Evolutionary conservation across 192 early-diverging fungal genomes (phyloP), one percentile per base, ranked within the genome.

Genomic region (Coemansia interrupta): DNA sequence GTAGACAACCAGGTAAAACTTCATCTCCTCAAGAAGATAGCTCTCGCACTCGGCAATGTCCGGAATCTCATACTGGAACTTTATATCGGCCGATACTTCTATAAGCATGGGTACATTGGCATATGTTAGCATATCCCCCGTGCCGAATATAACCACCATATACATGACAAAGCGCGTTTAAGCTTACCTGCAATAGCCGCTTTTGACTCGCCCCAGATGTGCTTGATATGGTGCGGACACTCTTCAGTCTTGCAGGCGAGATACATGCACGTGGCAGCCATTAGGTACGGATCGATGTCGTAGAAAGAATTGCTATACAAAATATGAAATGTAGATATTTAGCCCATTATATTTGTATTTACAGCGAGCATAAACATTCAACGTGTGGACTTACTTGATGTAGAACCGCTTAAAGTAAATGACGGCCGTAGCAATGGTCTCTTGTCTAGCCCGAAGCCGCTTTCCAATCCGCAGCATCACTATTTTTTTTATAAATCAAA

Each of bases 21-120:
- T 86, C 56, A 96, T 83, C 18, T 93, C 93, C 63, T 96, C 94
- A 29, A 96, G 39, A 26, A 96, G 60, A 56, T 94, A 92, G 69
- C 92, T 94, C 62, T 96, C 94, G 73, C 90, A 93, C 47, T 95
- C 94, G 23, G 94, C 92, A 43, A 96, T 83, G 57, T 89, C 86
- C 15, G 74, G 68, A 32, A 83, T 78, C 17, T 91, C 90, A 54
- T 91, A 94, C 6, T 58, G 58, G 38, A 81, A 81, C 18, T 61
- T 62, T 17, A 82, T 73, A 10, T 74, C 70, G 17, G 54, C 12
- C 22, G 72, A 71, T 17, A 60, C 36, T 11, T 65, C 72, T 68
- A 74, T 2, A 45, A 17, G 18, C 36, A 19, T n/a, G 19, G 17
- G n/a, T 19, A 1, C 9, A 28, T 22, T 0, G 13, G n/a, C 11